phyloP scores from a whole-genome alignment of 2,329 filamentous ascomycete genomes.

The Lachnellula hyalina region DNA sequence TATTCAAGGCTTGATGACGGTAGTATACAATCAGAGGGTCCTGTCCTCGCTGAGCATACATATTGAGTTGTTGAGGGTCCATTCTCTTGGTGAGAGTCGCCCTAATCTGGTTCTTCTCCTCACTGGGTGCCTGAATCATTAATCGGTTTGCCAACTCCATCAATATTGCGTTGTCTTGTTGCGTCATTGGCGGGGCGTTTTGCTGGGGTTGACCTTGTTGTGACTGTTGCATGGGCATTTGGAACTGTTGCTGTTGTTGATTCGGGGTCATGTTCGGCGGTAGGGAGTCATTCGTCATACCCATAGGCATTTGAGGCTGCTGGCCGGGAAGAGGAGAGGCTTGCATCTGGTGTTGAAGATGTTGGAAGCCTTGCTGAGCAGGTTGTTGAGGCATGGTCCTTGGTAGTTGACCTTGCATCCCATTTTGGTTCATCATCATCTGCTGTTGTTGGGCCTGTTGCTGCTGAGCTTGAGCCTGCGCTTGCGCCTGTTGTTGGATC shows the following conservation, averaged over 20 bases:
- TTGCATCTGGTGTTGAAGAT: conserved; percentile 56
- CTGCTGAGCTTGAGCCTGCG: conserved; percentile 38
- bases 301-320: conserved; percentile 26
- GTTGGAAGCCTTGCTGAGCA: conserved; percentile 50
- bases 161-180: conserved; percentile 21
- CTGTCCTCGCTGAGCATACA: conserved; percentile 40
- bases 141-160: conserved; percentile 21
- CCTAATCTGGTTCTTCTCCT: conserved; percentile 40
- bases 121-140: conserved; percentile 37
- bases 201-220: conserved; percentile 12
- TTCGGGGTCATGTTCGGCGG: conserved; percentile 27
- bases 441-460: conserved; percentile 41
- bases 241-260: conserved; percentile 28
- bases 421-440: conserved; percentile 49
- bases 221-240: conserved; percentile 38
- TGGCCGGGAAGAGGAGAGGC: conserved; percentile 47
- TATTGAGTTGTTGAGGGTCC: conserved; percentile 36
- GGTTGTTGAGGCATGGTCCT: conserved; percentile 43
- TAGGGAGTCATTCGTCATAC: conserved; percentile 29
- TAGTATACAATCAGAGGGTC: conserved; percentile 48
- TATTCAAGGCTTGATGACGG: conserved; percentile 25
- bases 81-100: conserved; percentile 36
- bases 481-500: conserved; percentile 35
- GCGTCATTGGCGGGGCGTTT: conserved; percentile 17
- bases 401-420: conserved; percentile 47